Conservation (phyloP, 176 grass and related monocot genomes). For the Oropetium thomaeum region DNA sequence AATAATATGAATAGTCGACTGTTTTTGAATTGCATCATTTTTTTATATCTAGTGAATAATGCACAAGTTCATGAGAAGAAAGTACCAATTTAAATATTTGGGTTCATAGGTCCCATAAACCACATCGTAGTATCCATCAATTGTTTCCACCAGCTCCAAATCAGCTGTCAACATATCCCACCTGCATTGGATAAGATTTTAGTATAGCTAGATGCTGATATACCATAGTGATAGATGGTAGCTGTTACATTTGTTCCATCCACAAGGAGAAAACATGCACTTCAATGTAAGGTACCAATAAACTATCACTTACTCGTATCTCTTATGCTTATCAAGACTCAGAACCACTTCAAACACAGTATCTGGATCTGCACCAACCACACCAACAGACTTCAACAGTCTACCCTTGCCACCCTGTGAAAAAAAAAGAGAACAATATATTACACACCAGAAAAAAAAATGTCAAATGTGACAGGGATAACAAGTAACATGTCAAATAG, state of each 20-base stretch:
- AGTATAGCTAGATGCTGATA: constrained; percentile 7
- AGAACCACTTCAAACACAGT: constrained; percentile 76
- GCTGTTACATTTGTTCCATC: background rate
- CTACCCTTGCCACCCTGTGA: constrained; percentile 53
- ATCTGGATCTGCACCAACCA: constrained; percentile 75
- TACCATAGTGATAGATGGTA: constrained; percentile 14
- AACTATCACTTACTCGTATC: constrained; percentile 77
- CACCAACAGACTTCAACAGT: constrained; percentile 83
- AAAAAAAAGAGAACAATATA: constrained; percentile 1
- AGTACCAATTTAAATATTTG: constrained; percentile 73
- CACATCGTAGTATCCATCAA: constrained; percentile 81
- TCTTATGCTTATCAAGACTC: constrained; percentile 62
- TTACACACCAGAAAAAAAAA: background rate
- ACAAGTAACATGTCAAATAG: constrained; percentile 6
- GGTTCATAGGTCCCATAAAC: constrained; percentile 93
- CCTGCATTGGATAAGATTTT: constrained; percentile 49
- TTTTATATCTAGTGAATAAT: constrained; percentile 1
- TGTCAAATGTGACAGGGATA: background rate
- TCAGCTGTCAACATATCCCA: constrained; percentile 94
- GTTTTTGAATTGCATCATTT: background rate
- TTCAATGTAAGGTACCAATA: background rate
- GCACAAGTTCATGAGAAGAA: constrained; percentile 6
- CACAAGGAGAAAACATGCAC: constrained; percentile 8
- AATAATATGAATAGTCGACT: background rate
- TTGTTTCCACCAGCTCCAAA: constrained; percentile 69